Base-by-base conservation (phyloP, 805 yeast species). In the Cyberlindnera meyerae region DNA sequence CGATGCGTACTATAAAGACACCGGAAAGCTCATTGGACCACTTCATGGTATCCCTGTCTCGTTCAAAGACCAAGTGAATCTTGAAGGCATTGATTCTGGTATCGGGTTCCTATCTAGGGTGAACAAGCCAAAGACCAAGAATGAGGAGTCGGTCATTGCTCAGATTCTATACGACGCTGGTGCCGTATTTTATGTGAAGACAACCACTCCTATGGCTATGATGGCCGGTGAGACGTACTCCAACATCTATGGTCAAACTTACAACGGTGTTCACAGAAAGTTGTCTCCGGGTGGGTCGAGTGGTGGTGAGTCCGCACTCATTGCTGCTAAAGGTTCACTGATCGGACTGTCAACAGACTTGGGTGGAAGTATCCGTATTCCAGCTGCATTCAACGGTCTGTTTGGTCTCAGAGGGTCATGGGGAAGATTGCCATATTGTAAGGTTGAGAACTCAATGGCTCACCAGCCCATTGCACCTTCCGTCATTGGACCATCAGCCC, bases 1-100 rank as follows among this genome's bases (percentile, higher is more conserved):
- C 42, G 87, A 81, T 51, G 72, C 62, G 9, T 66, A 69, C 47
- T 73, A 43, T 37, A 52, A 53, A 36, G 62, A 65, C 28, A 57
- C 68, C 27, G 81, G 80, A 12, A 63, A 71, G 45, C 55, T 71
- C 3, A 54, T 71, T 29, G 87, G 86, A 24, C 81, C 82, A 3
- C 64, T 79, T 33, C 87, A 79, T 47, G 87, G 86, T 1, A 51
- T 80, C 16, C 86, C 86, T 4, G 59, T 79, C 24, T 75, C 82
- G 0, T 60, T 78, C 36, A 79, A 79, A 40, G 79, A 57, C 31
- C 52, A 57, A 24, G 29, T 54, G 16, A 51, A 55, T 34, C 47
- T 76, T 34, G 60, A 60, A 37, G 80, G 78, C 6, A 58, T 65
- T 13, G 70, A 67, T 12, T 60, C 79, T 3, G 55, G 73, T 9